These are phyloP conservation scores for Triticum aestivum DNA, from an alignment of 176 grass and related monocot genomes.

Conservation along the genomic window IWGSC_CS_RefSeq_v2.1 NC_057809.1:208840721-208841220, in stretches of 20 bases:
- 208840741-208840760: conserved; percentile 68
- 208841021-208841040: conserved; percentile 41
- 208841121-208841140: conserved; percentile 93
- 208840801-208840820: conserved; percentile 73
- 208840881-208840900: conserved; percentile 91
- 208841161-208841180: conserved; percentile 84
- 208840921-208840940: conserved; percentile 86
- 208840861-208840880: conserved; percentile 74
- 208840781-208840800: conserved; percentile 64
- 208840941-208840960: conserved; percentile 84
- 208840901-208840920: conserved; percentile 77
- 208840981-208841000: conserved; percentile 64
- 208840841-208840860: conserved; percentile 82
- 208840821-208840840: conserved; percentile 66
- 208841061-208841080: conserved; percentile 85
- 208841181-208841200: conserved; percentile 80
- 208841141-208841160: conserved; percentile 77
- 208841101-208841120: conserved; percentile 79
- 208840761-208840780: conserved; percentile 69
- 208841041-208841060: conserved; percentile 82
- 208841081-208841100: conserved; percentile 92
- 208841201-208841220: conserved; percentile 89
- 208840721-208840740: conserved; percentile 37
- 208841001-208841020: conserved; percentile 17
- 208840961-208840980: conserved; percentile 86